A percentile compares a stretch with the other conserved stretches of the same genome.
Evolutionary conservation across 2,329 filamentous ascomycete species (phyloP).

Genomic region (Diaporthe sp.): DNA sequence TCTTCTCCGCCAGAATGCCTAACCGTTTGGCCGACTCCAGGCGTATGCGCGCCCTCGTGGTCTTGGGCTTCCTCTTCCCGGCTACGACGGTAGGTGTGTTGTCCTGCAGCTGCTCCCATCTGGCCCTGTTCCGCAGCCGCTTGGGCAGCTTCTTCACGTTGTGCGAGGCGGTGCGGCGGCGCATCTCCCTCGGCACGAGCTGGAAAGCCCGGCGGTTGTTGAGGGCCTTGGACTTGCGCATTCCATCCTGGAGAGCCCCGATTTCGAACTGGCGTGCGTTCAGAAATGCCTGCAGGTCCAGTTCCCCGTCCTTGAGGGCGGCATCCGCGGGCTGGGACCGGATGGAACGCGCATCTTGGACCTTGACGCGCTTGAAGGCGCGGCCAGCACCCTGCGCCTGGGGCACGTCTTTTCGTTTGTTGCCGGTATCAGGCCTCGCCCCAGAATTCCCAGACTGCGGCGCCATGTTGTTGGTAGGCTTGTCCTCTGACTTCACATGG

Average conservation of each 20-base stretch:
- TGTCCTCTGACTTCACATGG: background rate
- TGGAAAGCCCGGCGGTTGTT: conserved; percentile 85
- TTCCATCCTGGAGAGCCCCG: conserved; percentile 83
- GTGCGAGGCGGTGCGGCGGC: conserved; percentile 92
- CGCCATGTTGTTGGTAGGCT: conserved; percentile 41
- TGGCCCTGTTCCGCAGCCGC: conserved; percentile 78
- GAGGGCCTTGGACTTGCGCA: conserved; percentile 77
- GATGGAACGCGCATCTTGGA: conserved; percentile 63
- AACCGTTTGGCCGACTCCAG: conserved; percentile 83
- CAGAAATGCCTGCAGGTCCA: conserved; percentile 88
- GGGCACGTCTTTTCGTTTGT: conserved; percentile 46
- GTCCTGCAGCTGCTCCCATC: conserved; percentile 84
- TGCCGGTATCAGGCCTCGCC: conserved; percentile 37
- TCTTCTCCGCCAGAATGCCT: conserved; percentile 71
- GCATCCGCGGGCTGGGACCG: conserved; percentile 64
- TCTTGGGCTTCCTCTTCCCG: conserved; percentile 72
- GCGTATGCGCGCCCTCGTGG: conserved; percentile 72
- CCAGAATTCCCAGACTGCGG: conserved; percentile 37
- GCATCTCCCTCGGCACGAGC: conserved; percentile 85
- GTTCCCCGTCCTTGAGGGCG: conserved; percentile 77
- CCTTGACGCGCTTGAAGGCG: conserved; percentile 60
- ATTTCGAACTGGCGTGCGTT: conserved; percentile 92
- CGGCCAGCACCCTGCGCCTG: conserved; percentile 39
- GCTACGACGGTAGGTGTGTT: conserved; percentile 87
- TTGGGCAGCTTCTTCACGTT: conserved; percentile 92